phyloP scores from a whole-genome alignment of 2,329 filamentous ascomycete species.

The Calonectria multiphialidica region DNA sequence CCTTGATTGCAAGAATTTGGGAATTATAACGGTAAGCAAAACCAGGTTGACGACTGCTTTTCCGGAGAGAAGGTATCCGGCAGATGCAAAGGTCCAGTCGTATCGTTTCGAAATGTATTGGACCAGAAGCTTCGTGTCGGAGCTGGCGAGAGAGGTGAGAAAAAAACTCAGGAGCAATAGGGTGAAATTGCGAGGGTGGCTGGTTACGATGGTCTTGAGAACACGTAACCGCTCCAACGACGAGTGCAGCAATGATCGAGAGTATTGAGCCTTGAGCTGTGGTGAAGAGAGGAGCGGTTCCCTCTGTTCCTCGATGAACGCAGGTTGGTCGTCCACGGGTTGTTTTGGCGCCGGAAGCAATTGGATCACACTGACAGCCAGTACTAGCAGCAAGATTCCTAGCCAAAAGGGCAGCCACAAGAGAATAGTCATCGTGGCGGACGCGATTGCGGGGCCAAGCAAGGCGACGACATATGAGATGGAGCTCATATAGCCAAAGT shows the following conservation, averaged over 20 bases:
- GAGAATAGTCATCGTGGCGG: slow-evolving; percentile 57
- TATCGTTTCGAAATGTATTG: slow-evolving; percentile 65
- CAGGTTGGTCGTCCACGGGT: not conserved
- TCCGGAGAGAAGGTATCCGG: slow-evolving; percentile 60
- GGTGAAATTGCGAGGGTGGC: slow-evolving; percentile 55
- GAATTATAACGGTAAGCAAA: slow-evolving; percentile 56
- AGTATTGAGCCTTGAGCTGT: slow-evolving; percentile 51
- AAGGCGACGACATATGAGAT: slow-evolving; percentile 60
- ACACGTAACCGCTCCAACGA: slow-evolving; percentile 36
- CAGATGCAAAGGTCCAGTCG: slow-evolving; percentile 58
- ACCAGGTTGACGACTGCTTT: slow-evolving; percentile 63
- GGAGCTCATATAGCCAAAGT: slow-evolving; percentile 64
- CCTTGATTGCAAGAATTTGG: slow-evolving; percentile 47
- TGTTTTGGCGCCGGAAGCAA: slow-evolving; percentile 19
- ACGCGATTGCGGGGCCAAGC: slow-evolving; percentile 59
- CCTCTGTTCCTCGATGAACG: slow-evolving; percentile 47
- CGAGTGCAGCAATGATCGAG: slow-evolving; percentile 31
- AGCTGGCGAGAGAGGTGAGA: slow-evolving; percentile 62
- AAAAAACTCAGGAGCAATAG: slow-evolving; percentile 59
- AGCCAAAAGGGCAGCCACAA: slow-evolving; percentile 58
- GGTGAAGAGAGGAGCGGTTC: slow-evolving; percentile 55
- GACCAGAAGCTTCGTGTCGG: slow-evolving; percentile 62
- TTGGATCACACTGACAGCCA: slow-evolving; percentile 32
- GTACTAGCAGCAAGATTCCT: slow-evolving; percentile 28
- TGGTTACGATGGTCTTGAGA: slow-evolving; percentile 49